Evolutionary conservation across 306 rosid genomes (phyloP), one percentile per base, ranked within the genome.

Genomic region (Cyclanthera cordifolia): DNA sequence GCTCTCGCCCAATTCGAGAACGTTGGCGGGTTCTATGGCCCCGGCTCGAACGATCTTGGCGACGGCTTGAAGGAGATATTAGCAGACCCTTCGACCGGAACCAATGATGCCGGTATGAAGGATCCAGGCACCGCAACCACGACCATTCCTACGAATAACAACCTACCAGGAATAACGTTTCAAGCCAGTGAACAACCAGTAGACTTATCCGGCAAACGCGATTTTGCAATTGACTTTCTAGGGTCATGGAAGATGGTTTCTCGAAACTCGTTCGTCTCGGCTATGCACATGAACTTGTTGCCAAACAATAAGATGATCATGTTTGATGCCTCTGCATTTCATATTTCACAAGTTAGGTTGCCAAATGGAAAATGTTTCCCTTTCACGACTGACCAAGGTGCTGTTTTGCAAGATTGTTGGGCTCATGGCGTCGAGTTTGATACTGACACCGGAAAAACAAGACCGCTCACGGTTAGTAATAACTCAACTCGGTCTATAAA

Each of bases 251-350:
- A 76, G 0, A 0, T 90, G 4, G 66, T 79, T 32, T 47, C 74
- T 0, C 5, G 0, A 1, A 16, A 90, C 37, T 69, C 91, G 0
- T 91, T 91, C 12, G 91, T 90, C 6, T 85, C 94, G 0, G 90
- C 83, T 65, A 94, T 94, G 99, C 99, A 94, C 1, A 4, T 83
- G 2, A 79, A 75, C n/a, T 57, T 94, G 82, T 80, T 90, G 54
- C 96, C 95, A 6, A 86, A 70, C 65, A 88, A 88, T 34, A 90
- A 81, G 78, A 14, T 88, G 2, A 24, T 78, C 58, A 80, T 86
- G 7, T 81, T 72, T 50, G 99, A 90, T 77, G 75, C 90, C 67
- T 68, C 83, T 0, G 70, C 85, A 28, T 80, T 75, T 21, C 94
- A 63, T 46, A 8, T 48, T 11, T 94, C 99, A 17, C 70, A 84